These are phyloP conservation scores for Emmonsiellopsis sp. DNA, from an alignment of 2,329 filamentous ascomycete genomes.

Conservation along the genomic window DNA sequence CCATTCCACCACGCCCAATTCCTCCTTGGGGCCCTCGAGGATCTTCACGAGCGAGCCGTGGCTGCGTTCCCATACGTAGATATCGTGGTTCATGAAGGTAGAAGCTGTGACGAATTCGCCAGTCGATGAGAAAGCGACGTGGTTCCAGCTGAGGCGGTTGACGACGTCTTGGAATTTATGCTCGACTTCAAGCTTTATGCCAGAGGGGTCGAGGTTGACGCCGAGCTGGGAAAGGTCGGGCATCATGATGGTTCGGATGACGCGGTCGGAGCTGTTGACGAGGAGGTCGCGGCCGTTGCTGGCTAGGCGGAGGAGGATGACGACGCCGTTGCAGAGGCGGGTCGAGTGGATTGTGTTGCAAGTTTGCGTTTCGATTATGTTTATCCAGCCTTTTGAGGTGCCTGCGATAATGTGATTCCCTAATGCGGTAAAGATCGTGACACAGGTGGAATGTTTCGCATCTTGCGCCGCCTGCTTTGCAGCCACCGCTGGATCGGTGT, in stretches of 20 bases:
- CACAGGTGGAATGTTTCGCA: constrained; percentile 89
- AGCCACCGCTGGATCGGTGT: constrained; percentile 45
- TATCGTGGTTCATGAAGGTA: constrained; percentile 96
- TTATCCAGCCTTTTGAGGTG: constrained; percentile 92
- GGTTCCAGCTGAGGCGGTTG: constrained; percentile 91
- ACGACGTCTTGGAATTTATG: constrained; percentile 99
- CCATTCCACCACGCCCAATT: constrained; percentile 95
- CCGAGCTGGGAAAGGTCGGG: constrained; percentile 57
- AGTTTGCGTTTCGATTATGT: constrained; percentile 79
- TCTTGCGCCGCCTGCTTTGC: constrained; percentile 88
- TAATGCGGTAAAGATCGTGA: constrained; percentile 74
- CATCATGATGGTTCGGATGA: constrained; percentile 85
- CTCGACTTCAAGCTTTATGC: constrained; percentile 80
- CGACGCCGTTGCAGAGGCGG: constrained; percentile 75
- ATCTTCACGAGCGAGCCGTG: constrained; percentile 94
- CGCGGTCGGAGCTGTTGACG: constrained; percentile 86
- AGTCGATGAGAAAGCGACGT: constrained; percentile 87
- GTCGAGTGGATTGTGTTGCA: constrained; percentile 80
- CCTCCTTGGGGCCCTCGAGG: constrained; percentile 91
- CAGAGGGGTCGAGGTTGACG: constrained; percentile 64
- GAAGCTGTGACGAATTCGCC: constrained; percentile 95
- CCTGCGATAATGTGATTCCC: constrained; percentile 86
- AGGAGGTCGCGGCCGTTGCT: constrained; percentile 78
- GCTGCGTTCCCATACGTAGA: constrained; percentile 94
- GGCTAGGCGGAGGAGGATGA: constrained; percentile 79